Evolutionary conservation across 306 rosid genomes (phyloP).

Genomic region (Corylus americana): DNA sequence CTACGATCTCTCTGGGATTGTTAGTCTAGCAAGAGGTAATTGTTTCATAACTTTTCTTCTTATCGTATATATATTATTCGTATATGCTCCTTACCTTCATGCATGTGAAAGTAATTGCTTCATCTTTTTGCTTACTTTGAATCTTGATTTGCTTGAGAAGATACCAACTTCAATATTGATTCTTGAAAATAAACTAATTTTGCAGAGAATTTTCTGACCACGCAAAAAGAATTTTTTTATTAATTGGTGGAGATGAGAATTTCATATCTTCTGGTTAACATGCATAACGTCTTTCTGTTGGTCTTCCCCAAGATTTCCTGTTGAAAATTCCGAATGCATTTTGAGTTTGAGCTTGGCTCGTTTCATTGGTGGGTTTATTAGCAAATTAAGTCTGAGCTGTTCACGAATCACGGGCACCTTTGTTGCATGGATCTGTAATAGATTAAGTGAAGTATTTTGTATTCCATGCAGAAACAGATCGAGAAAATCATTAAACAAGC

Average conservation of each 20-base stretch:
- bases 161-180: background rate
- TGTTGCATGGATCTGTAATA: background rate
- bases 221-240: background rate
- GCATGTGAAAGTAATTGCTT: background rate
- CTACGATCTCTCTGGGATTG: background rate
- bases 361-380: background rate
- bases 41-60: background rate
- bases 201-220: background rate
- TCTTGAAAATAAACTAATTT: background rate
- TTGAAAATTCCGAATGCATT: background rate
- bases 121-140: background rate
- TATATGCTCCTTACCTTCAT: background rate
- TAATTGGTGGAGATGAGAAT: background rate
- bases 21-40: background rate
- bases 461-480: conserved; percentile 13
- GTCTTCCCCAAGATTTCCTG: background rate
- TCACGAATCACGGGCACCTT: background rate
- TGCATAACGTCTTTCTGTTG: background rate
- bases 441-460: background rate
- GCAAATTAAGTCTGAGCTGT: background rate
- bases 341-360: background rate
- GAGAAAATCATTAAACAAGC: background rate
- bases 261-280: background rate
- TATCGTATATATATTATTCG: background rate
- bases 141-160: background rate